Evolutionary conservation across 352 stramenopile species (phyloP), one percentile per base, ranked within the genome.

Genomic region (Globisporangium spiculum): DNA sequence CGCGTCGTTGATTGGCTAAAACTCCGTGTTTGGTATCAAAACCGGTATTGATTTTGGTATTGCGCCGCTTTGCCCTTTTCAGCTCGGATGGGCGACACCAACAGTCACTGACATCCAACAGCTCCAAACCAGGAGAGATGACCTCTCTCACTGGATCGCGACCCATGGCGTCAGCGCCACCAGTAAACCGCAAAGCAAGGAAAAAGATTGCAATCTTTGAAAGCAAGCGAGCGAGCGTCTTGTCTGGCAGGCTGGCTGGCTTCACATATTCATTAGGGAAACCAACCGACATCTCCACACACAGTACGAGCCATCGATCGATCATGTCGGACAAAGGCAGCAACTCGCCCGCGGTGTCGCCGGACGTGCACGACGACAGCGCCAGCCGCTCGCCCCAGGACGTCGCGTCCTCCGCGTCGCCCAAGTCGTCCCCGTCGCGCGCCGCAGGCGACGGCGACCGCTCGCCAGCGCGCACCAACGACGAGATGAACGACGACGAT

Each of bases 321-420:
- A 67, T 16, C 61, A 79, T 79, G 73, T 79, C 73, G 63, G 73
- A 79, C 67, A 69, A 69, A 56, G 52, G 53, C 22, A 53, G 61
- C 27, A 55, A 66, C 66, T 78, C 72, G 24, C 65, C 69, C 6
- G 71, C 72, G 22, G 68, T 65, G 22, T 67, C 72, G 36, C 67
- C 71, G n/a, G 67, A 67, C 67, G 53, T 26, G 50, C 50, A 20
- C 53, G 26, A 68, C 36, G 64, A 55, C 24, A 65, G 55, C 55
- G 68, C 72, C 58, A 64, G 73, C 41, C 55, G 34, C 55, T 67
- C 68, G 3, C 68, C 60, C n/a, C 52, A 26, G 9, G 66, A 27
- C 2, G 56, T 5, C 48, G 50, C 61, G 50, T 66, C 61, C 20
- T 66, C 60, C 18, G 30, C 46, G 48, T 66, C 61, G 16, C 27